These are phyloP conservation scores for Alternaria brassicicola DNA, from an alignment of 2,329 filamentous ascomycete species.

Conservation along the genomic window DNA sequence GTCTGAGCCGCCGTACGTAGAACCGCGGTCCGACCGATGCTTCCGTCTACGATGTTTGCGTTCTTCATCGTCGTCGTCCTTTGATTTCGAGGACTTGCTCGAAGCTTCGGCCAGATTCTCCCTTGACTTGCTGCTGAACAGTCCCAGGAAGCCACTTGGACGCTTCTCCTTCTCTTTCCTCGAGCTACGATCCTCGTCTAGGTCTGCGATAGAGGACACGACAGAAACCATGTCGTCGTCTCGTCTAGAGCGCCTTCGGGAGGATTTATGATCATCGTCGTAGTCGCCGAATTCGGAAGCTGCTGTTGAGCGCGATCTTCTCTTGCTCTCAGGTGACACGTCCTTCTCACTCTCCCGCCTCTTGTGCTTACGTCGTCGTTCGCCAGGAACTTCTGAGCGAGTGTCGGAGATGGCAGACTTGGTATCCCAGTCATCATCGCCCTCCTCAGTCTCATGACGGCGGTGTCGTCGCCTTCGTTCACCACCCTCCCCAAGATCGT, in stretches of 20 bases:
- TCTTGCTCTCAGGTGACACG: conserved; percentile 36
- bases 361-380: conserved; percentile 44
- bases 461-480: conserved; percentile 44
- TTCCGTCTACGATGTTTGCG: conserved; percentile 55
- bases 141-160: conserved; percentile 53
- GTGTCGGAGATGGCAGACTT: conserved; percentile 49
- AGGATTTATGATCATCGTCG: conserved; percentile 49
- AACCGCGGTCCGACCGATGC: conserved; percentile 48
- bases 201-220: conserved; percentile 49
- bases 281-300: conserved; percentile 51
- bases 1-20: conserved; percentile 47
- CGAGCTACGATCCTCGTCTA: conserved; percentile 48
- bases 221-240: conserved; percentile 53
- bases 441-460: conserved; percentile 43
- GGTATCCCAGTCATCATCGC: conserved; percentile 49
- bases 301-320: conserved; percentile 40
- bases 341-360: conserved; percentile 41
- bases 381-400: conserved; percentile 44
- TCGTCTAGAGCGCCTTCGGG: conserved; percentile 50
- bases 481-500: conserved; percentile 38
- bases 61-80: conserved; percentile 48
- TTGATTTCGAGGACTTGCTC: conserved; percentile 43
- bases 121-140: conserved; percentile 55
- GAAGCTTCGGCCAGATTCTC: conserved; percentile 44
- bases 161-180: conserved; percentile 51